These are phyloP conservation scores for Iris pallida DNA, from an alignment of 116 monocot species.

Conservation along the genomic window DNA sequence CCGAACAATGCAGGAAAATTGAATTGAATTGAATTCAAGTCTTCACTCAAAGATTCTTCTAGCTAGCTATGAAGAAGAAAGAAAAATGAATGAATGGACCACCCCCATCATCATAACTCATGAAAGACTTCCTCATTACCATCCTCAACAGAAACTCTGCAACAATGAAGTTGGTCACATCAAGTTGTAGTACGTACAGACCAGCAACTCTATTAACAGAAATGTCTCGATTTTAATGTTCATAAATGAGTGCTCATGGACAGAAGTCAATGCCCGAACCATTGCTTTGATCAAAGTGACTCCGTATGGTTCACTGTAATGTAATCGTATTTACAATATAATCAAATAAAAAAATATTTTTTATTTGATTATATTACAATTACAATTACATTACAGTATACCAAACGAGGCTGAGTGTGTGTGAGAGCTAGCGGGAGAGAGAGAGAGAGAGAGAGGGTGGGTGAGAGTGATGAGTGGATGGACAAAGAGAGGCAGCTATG, in stretches of 20 bases:
- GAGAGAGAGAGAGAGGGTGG: background rate
- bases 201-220: background rate
- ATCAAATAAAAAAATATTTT: no score
- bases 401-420: no score
- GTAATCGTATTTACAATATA: no score
- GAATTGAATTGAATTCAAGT: no score
- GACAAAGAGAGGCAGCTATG: conserved; percentile 37
- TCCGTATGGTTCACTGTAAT: no score
- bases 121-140: background rate
- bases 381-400: no score
- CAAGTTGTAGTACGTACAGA: background rate
- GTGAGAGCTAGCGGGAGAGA: no score
- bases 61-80: no score
- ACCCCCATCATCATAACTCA: conserved; percentile 1
- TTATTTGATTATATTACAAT: no score
- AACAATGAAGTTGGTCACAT: background rate
- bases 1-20: no score
- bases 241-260: conserved; percentile 2
- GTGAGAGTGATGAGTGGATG: conserved; percentile 8
- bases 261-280: conserved; percentile 92
- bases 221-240: no score
- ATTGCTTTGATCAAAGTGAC: conserved; percentile 17
- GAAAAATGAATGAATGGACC: background rate
- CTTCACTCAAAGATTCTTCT: no score
- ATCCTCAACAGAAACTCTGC: background rate